Evolutionary conservation across 139 green algal species (phyloP), one percentile per base, ranked within the genome.

Genomic region (Volvox reticuliferus): DNA sequence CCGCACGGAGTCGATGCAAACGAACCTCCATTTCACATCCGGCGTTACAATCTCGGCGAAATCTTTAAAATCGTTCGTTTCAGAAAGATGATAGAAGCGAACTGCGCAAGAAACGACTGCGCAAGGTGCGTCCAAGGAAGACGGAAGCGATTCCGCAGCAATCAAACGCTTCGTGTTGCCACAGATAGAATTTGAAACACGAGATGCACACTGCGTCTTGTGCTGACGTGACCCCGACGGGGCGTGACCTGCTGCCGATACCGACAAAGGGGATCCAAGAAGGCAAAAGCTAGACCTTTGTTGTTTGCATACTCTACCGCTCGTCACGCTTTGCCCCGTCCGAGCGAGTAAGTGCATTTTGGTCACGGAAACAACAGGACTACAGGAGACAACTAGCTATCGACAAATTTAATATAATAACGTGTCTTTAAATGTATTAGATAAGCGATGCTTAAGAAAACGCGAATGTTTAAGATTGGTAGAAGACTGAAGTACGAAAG

Each of bases 1-100:
- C 44, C 5, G 44, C 5, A 55, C 44, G n/a, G n/a, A n/a, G n/a
- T n/a, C n/a, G n/a, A n/a, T 55, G 44, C 44, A 55, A n/a, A n/a
- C 86, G 13, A n/a, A 91, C 87, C 87, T 79, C 76, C 76, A 91
- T 35, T 69, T 79, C 16, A 91, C 73, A 36, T 86, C 76, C 0
- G 87, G 76, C 26, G 87, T 91, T 0, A 91, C 87, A 26, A 91
- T 79, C 12, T 12, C 28, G 13, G 75, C 21, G 14, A 91, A 86
- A 24, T 78, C 35, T 2, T 78, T 50, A 30, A 86, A 91, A 30
- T 91, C 76, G 24, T 63, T 91, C 0, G 87, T 91, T 79, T 91
- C 87, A 26, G 61, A 68, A 0, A 91, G 76, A 63, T 91, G 87
- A 28, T 86, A 86, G 62, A 91, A 91, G 2, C 33, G 62, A 14